Percentiles rank a stretch among this genome's conserved stretches.
Evolutionary conservation across 2,329 filamentous ascomycete genomes (phyloP).

Genomic region (Penicillium sumatraense): DNA sequence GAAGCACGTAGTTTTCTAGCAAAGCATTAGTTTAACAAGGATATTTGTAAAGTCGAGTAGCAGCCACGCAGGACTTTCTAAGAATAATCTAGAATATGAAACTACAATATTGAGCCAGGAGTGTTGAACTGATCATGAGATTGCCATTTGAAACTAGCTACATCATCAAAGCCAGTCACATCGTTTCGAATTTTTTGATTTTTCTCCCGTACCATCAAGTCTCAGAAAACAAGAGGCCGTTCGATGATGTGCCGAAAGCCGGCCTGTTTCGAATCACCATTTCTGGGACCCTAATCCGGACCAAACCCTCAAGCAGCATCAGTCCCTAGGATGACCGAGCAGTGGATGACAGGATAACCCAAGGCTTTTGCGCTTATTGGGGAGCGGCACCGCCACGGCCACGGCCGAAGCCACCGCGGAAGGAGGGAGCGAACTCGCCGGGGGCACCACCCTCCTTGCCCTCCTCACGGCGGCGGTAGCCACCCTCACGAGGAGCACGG

Average conservation of each 20-base stretch:
- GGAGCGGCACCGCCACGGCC: conserved; percentile 74
- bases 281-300: conserved; percentile 33
- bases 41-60: too few species aligned
- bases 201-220: conserved; percentile 30
- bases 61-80: not conserved
- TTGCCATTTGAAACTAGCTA: conserved; percentile 40
- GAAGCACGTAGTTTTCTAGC: too few species aligned
- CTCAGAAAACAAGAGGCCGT: conserved; percentile 21
- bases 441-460: conserved; percentile 90
- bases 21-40: too few species aligned
- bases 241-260: conserved; percentile 23
- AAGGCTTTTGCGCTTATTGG: conserved; percentile 52
- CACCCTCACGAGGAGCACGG: conserved; percentile 79
- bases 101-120: conserved; percentile 2
- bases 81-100: not conserved
- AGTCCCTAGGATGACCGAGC: conserved; percentile 38
- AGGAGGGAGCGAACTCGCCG: conserved; percentile 88
- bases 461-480: conserved; percentile 89
- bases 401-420: conserved; percentile 90
- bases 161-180: conserved; percentile 30
- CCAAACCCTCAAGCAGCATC: conserved; percentile 29
- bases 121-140: conserved; percentile 31
- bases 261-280: conserved; percentile 31
- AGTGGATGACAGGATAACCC: conserved; percentile 32
- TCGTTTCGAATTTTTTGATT: conserved; percentile 31